Evolutionary conservation across 1,139 yeast species (phyloP), one percentile per base, ranked within the genome.

Genomic region (Saccharomyces hybrid): DNA sequence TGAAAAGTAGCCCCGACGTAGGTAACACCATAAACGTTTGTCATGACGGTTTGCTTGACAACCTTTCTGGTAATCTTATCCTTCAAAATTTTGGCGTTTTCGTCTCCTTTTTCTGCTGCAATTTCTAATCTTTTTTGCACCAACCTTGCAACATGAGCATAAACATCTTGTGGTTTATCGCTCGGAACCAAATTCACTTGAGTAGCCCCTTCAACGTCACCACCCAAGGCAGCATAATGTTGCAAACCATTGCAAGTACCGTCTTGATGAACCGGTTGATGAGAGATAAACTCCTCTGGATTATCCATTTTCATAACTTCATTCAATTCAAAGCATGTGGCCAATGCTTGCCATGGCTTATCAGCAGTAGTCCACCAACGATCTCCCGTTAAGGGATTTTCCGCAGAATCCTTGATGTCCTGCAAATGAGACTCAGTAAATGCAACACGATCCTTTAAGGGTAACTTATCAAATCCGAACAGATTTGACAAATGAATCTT

Each of bases 231-330:
- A 14, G 99, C 98, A 73, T 93, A 93, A 73, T 93, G 99, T 71
- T 93, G 99, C 56, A 93, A 77, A 6, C 99, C 99, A 68, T 93
- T 93, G 74, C 99, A 93, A 0, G 98, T 88, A 62, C 99, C 99
- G 73, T 93, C 99, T 73, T 90, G 97, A 70, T 93, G 98, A 14
- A 93, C 89, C 0, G 98, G 97, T 58, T 89, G 81, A 64, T 87
- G 89, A 1, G 95, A 86, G 27, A 85, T 73, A 65, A 72, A 90
- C 59, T 84, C 79, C 5, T 84, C 78, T 1, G 98, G 98, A 62
- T 89, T 88, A 5, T 78, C 81, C 57, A 84, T 73, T 57, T 83
- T 77, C 63, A 80, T 72, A 0, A 98, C 98, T 55, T 82, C 86
- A 38, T 77, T 72, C 54, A 93, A 71, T 69, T 93, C 99, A 63